Evolutionary conservation across 2,329 filamentous ascomycete genomes (phyloP).

Genomic region (Rosellinia necatrix): DNA sequence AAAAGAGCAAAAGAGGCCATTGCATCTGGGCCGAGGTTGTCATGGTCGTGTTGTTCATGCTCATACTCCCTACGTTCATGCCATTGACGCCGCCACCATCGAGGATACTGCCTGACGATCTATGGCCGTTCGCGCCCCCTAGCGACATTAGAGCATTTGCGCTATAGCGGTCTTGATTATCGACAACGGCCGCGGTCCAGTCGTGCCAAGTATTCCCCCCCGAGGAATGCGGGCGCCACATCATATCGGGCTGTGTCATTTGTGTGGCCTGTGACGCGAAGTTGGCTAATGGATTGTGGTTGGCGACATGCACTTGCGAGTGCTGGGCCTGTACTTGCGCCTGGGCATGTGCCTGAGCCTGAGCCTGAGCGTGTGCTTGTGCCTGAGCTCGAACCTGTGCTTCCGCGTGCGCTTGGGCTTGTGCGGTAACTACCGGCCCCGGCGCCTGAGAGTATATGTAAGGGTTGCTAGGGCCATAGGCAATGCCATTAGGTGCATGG

Average conservation of each 20-base stretch:
- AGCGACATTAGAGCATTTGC: slow-evolving; percentile 55
- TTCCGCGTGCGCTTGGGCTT: slow-evolving; percentile 32
- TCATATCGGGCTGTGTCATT: slow-evolving; percentile 38
- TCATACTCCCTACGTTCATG: slow-evolving; percentile 34
- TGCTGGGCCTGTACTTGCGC: slow-evolving; percentile 27
- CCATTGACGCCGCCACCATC: slow-evolving; percentile 25
- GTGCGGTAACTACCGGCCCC: slow-evolving; percentile 33
- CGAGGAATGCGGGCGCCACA: slow-evolving; percentile 39
- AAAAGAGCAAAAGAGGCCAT: slow-evolving; percentile 41
- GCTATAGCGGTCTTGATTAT: slow-evolving; percentile 55
- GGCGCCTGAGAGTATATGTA: slow-evolving; percentile 38
- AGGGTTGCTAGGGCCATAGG: slow-evolving; percentile 35
- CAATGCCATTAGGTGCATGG: slow-evolving; percentile 33
- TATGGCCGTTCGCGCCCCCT: slow-evolving; percentile 37
- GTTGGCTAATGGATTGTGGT: slow-evolving; percentile 37
- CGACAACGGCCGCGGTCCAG: slow-evolving; percentile 58
- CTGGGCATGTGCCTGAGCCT: slow-evolving; percentile 26
- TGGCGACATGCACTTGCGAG: slow-evolving; percentile 26
- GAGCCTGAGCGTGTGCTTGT: slow-evolving; percentile 34
- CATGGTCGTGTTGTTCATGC: slow-evolving; percentile 32
- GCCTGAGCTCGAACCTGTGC: slow-evolving; percentile 36
- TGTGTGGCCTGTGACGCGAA: slow-evolving; percentile 39
- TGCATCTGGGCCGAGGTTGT: slow-evolving; percentile 37
- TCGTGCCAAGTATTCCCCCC: slow-evolving; percentile 57
- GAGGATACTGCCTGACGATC: slow-evolving; percentile 29